Conservation (phyloP, 2,329 filamentous ascomycete genomes). For the Ophiosphaerella korrae region DNA sequence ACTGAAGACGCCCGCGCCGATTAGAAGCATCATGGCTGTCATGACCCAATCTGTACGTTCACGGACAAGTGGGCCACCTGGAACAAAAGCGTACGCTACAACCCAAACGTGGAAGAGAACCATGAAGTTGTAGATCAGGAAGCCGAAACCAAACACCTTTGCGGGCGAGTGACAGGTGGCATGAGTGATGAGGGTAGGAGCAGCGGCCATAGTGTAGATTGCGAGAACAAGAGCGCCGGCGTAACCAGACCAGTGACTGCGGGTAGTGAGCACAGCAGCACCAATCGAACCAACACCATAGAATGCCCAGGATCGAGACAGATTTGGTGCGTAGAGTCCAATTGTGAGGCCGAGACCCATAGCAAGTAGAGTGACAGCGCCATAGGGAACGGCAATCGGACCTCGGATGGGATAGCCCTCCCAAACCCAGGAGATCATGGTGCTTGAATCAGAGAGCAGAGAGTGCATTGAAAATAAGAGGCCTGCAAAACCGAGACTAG, state of each 20-base stretch:
- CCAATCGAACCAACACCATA: conserved; percentile 80
- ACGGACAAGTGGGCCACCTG: conserved; percentile 86
- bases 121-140: conserved; percentile 89
- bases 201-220: conserved; percentile 79
- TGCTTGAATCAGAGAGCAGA: conserved; percentile 93
- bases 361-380: conserved; percentile 79
- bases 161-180: conserved; percentile 79
- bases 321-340: conserved; percentile 72
- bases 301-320: conserved; percentile 78
- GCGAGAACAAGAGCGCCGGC: conserved; percentile 79
- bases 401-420: conserved; percentile 91
- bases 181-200: conserved; percentile 74
- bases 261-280: conserved; percentile 76
- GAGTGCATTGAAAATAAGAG: conserved; percentile 90
- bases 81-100: conserved; percentile 96
- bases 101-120: conserved; percentile 99
- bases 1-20: conserved; percentile 85
- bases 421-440: conserved; percentile 99
- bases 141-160: conserved; percentile 83
- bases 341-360: conserved; percentile 83
- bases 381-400: conserved; percentile 86
- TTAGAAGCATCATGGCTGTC: conserved; percentile 79
- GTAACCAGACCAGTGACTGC: conserved; percentile 85
- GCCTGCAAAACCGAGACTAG: conserved; percentile 79
- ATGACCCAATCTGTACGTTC: conserved; percentile 98